These are phyloP conservation scores for Aureobasidium sp. DNA, from an alignment of 2,329 filamentous ascomycete genomes.

Conservation along the genomic window DNA sequence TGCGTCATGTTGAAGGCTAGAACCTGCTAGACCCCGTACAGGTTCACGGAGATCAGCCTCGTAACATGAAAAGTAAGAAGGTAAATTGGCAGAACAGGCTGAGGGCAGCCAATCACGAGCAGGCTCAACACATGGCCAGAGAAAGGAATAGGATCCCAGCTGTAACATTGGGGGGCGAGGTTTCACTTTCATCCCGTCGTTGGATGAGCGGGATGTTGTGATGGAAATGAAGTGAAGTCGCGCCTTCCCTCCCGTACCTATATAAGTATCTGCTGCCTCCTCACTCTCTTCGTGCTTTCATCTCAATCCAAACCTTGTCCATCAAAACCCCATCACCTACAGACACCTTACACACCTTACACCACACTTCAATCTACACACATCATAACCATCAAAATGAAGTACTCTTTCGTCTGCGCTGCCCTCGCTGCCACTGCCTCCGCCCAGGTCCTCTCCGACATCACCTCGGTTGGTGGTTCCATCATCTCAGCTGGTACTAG, in stretches of 20 bases:
- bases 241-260: neutral
- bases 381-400: slow-evolving; percentile 7
- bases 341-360: neutral
- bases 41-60: neutral
- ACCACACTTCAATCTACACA: neutral
- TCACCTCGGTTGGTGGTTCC: neutral
- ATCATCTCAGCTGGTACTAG: neutral
- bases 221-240: neutral
- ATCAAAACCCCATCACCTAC: neutral
- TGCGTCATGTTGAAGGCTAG: neutral
- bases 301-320: neutral
- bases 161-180: neutral
- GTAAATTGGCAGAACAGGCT: neutral
- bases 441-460: slow-evolving; percentile 1
- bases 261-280: neutral
- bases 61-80: slow-evolving; percentile 8
- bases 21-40: neutral
- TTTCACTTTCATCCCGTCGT: slow-evolving; percentile 1
- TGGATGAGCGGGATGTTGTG: neutral
- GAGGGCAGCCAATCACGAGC: neutral
- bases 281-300: neutral
- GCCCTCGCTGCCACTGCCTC: slow-evolving; percentile 9
- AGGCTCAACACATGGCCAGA: neutral
- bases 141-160: neutral
- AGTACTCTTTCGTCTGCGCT: slow-evolving; percentile 7